Percentiles rank a stretch among this genome's conserved stretches.
phyloP scores from a whole-genome alignment of 2,329 filamentous ascomycete genomes.

The Eutypella sp. region DNA sequence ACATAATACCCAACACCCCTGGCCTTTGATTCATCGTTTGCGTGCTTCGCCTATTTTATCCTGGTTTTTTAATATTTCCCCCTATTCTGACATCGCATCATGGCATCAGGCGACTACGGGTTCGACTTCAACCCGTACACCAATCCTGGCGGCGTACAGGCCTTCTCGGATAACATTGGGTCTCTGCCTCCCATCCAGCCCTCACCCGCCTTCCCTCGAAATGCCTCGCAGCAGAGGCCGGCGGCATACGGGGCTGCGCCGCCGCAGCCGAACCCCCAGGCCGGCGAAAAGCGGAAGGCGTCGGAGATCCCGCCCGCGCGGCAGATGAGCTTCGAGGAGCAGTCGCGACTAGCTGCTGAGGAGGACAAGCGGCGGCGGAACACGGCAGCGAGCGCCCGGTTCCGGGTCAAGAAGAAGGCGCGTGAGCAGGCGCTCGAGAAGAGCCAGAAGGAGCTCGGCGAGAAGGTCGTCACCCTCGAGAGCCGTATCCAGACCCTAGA shows the following conservation, averaged over 20 bases:
- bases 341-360: conserved; percentile 69
- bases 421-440: conserved; percentile 81
- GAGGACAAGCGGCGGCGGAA: conserved; percentile 88
- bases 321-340: conserved; percentile 60
- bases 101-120: conserved; percentile 54
- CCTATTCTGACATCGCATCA: conserved; percentile 40
- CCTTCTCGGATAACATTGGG: conserved; percentile 37
- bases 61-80: conserved; percentile 20
- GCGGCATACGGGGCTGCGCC: conserved; percentile 26
- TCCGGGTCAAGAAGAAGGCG: conserved; percentile 95
- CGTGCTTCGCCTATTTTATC: no score
- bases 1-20: no score
- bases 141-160: conserved; percentile 43
- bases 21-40: no score
- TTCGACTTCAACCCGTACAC: conserved; percentile 51
- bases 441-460: conserved; percentile 75
- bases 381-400: conserved; percentile 81
- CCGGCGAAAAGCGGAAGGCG: conserved; percentile 42
- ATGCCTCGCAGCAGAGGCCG: conserved; percentile 33
- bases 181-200: conserved; percentile 48
- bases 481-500: conserved; percentile 63
- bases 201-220: conserved; percentile 38
- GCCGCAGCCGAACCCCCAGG: conserved; percentile 20
- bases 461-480: conserved; percentile 72
- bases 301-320: conserved; percentile 33